Conservation (phyloP, 352 stramenopile species). For the Phytophthora podocarpi region DNA sequence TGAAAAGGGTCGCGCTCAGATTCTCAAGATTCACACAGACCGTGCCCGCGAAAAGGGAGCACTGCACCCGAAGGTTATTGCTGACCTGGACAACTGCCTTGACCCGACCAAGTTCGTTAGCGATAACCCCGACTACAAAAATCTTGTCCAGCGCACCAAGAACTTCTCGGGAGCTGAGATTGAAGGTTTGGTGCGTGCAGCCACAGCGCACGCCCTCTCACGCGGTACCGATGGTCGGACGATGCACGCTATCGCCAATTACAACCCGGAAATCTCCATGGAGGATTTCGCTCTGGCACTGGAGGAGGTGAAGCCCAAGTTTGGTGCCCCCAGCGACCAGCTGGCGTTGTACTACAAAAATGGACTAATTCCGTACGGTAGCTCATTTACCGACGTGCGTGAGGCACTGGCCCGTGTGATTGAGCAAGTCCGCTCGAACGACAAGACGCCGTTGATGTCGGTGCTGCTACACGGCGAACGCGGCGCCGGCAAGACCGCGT, state of each 20-base stretch:
- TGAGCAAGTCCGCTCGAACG: constrained; percentile 94
- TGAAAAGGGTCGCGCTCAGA: constrained; percentile 95
- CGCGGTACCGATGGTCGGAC: constrained; percentile 84
- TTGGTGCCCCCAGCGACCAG: constrained; percentile 95
- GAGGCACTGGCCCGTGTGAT: constrained; percentile 93
- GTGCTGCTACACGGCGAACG: constrained; percentile 95
- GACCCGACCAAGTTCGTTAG: constrained; percentile 67
- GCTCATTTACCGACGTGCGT: constrained; percentile 94
- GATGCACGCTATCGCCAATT: constrained; percentile 83
- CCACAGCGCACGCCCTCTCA: constrained; percentile 84
- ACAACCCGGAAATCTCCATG: constrained; percentile 81
- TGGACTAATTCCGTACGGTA: constrained; percentile 96
- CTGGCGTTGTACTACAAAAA: constrained; percentile 95
- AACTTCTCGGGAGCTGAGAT: constrained; percentile 99
- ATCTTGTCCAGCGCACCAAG: constrained; percentile 96
- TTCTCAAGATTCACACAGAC: constrained; percentile 98
- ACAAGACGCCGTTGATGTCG: constrained; percentile 97
- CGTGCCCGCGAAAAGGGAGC: constrained; percentile 78
- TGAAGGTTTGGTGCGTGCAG: constrained; percentile 97
- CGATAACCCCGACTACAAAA: constrained; percentile 78
- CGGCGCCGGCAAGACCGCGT: constrained; percentile 96
- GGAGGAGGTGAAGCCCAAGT: constrained; percentile 97
- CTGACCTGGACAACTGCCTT: constrained; percentile 76
- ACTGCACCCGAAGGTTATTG: constrained; percentile 71
- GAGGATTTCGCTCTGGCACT: constrained; percentile 96